A percentile compares a stretch with the other conserved stretches of the same genome.
These are phyloP conservation scores for Macadamia tetraphylla DNA, from an alignment of 164 flowering plant species.

Conservation along the genomic window DNA sequence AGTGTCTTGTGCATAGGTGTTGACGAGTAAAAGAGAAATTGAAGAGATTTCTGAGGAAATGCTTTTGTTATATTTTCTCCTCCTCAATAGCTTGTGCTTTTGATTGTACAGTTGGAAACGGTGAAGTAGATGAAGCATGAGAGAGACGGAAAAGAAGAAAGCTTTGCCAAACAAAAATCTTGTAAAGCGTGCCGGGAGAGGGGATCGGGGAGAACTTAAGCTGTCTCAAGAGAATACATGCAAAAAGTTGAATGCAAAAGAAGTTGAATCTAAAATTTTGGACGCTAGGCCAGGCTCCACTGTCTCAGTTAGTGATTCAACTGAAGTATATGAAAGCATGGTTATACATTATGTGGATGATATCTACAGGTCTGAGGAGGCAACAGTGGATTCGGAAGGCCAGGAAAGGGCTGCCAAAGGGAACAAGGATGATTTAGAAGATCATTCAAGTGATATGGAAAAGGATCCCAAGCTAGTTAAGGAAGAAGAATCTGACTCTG, in stretches of 20 bases:
- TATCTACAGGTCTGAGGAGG: constrained; percentile 47
- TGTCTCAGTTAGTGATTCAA: constrained; percentile 30
- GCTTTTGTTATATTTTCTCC: neutral
- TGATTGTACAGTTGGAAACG: constrained; percentile 14
- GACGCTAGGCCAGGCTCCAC: constrained; percentile 20
- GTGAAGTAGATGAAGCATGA: constrained; percentile 28
- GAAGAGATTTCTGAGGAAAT: neutral
- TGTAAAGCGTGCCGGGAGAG: constrained; percentile 28
- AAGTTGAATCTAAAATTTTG: constrained; percentile 23
- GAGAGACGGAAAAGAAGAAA: constrained; percentile 41
- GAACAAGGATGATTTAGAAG: constrained; percentile 30
- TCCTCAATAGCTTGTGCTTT: constrained; percentile 4
- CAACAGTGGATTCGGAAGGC: constrained; percentile 14
- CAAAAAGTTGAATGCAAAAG: constrained; percentile 32
- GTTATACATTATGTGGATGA: constrained; percentile 53
- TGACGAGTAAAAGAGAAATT: neutral
- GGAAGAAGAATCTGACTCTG: constrained; percentile 66
- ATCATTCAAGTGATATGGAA: constrained; percentile 39
- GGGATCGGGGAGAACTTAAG: constrained; percentile 30
- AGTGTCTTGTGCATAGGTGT: neutral
- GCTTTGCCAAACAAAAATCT: constrained; percentile 22
- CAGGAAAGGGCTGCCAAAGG: constrained; percentile 30
- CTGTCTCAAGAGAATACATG: constrained; percentile 25
- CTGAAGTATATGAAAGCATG: constrained; percentile 45
- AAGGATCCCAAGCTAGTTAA: constrained; percentile 38